Percentiles rank a stretch among this genome's conserved stretches.
phyloP scores from a whole-genome alignment of 139 green algal species.

The Chlorella vulgaris region DNA sequence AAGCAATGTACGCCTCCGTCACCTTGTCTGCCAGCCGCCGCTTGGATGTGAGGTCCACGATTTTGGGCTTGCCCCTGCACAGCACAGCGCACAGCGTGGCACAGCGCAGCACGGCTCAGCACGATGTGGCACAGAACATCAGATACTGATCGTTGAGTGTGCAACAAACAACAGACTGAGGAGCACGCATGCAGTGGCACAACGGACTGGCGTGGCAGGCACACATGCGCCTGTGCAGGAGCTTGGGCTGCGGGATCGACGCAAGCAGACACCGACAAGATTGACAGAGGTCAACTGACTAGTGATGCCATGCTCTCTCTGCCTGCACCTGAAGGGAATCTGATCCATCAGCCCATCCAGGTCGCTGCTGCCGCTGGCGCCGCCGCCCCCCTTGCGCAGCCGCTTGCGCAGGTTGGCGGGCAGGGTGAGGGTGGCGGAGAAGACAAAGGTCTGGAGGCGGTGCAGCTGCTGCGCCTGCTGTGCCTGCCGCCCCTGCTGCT shows the following conservation, averaged over 20 bases:
- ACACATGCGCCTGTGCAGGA: too few species aligned
- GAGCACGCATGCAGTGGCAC: too few species aligned
- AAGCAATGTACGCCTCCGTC: conserved; percentile 62
- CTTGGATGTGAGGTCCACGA: conserved; percentile 82
- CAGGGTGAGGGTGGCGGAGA: conserved; percentile 95
- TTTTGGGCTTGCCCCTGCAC: conserved; percentile 55
- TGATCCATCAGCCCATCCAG: conserved; percentile 85
- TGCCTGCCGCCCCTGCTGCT: background rate
- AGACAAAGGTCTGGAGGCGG: conserved; percentile 92
- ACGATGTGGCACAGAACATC: too few species aligned
- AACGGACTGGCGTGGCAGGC: too few species aligned
- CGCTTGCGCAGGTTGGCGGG: conserved; percentile 73
- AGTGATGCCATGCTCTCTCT: background rate
- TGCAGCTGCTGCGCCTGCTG: background rate
- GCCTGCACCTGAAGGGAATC: conserved; percentile 12
- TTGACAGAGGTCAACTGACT: background rate
- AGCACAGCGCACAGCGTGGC: background rate
- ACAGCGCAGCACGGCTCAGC: background rate
- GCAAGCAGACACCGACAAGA: too few species aligned
- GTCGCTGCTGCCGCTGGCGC: conserved; percentile 61
- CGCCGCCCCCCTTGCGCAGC: conserved; percentile 69
- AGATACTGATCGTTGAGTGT: too few species aligned
- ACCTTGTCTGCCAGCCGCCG: conserved; percentile 64
- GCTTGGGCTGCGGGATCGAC: too few species aligned
- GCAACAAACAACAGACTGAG: too few species aligned